Conservation (phyloP, 78 protist genomes). For the slime mould (Dictyostelium discoideum) region DNA sequence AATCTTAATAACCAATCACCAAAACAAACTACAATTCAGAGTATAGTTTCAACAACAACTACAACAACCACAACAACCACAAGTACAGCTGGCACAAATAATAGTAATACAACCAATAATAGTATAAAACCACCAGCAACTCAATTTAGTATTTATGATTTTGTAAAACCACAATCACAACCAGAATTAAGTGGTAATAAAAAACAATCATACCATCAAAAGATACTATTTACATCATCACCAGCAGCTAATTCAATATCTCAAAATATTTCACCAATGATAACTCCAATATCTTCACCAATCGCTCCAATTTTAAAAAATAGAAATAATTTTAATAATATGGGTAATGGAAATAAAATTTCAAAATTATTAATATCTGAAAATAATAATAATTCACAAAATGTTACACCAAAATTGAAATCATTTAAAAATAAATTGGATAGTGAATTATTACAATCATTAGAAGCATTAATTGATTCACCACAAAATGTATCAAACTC, state of each 20-base stretch:
- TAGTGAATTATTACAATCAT: not conserved
- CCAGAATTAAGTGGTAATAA: not conserved
- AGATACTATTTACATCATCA: not conserved
- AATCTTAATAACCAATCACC: not conserved
- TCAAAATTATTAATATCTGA: not conserved
- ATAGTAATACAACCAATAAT: too few relatives aligned
- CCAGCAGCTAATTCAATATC: not conserved
- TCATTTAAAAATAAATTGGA: not conserved
- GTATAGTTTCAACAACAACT: not conserved
- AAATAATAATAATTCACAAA: not conserved
- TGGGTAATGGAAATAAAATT: not conserved
- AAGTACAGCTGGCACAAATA: not conserved
- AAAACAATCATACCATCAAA: not conserved
- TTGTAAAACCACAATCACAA: not conserved
- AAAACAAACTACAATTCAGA: not conserved
- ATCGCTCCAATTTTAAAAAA: not conserved
- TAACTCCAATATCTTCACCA: slow-evolving; percentile 12
- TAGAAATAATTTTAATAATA: not conserved
- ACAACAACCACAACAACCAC: not conserved
- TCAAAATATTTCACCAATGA: not conserved
- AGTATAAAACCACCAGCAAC: not conserved
- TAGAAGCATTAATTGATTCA: not conserved
- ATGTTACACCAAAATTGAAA: not conserved
- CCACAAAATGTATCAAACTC: not conserved
- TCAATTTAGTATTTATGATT: not conserved